Conservation (phyloP, 2,329 filamentous ascomycete species). For the Rosellinia necatrix region DNA sequence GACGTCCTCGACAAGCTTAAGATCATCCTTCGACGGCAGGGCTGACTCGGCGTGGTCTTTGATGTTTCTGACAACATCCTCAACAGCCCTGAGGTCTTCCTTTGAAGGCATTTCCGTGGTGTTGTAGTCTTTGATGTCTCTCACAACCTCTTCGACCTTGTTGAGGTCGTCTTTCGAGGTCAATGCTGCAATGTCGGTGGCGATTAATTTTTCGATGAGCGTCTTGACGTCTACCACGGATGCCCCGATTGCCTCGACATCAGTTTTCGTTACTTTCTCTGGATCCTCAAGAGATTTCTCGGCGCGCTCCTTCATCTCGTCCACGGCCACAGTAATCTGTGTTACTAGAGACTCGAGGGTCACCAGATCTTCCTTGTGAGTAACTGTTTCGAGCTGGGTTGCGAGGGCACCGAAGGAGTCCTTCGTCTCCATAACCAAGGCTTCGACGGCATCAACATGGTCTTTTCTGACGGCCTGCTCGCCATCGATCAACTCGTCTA, state of each 20-base stretch:
- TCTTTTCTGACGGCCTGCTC: slow-evolving; percentile 72
- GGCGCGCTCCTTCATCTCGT: slow-evolving; percentile 70
- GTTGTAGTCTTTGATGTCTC: slow-evolving; percentile 71
- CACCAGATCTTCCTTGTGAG: slow-evolving; percentile 78
- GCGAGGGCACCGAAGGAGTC: slow-evolving; percentile 71
- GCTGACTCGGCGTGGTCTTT: slow-evolving; percentile 65
- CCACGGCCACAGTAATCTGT: slow-evolving; percentile 75
- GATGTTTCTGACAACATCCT: slow-evolving; percentile 71
- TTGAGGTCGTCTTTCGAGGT: slow-evolving; percentile 79
- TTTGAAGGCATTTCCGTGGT: slow-evolving; percentile 70
- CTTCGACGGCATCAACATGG: slow-evolving; percentile 68
- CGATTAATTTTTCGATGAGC: slow-evolving; percentile 75
- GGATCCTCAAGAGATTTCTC: slow-evolving; percentile 59
- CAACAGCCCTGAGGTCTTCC: slow-evolving; percentile 69
- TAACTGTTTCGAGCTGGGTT: slow-evolving; percentile 69
- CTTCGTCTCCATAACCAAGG: slow-evolving; percentile 71
- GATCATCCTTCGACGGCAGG: slow-evolving; percentile 53
- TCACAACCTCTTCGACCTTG: slow-evolving; percentile 68
- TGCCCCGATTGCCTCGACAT: slow-evolving; percentile 80
- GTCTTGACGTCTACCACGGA: slow-evolving; percentile 85
- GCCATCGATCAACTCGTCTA: slow-evolving; percentile 79
- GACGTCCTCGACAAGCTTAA: slow-evolving; percentile 70
- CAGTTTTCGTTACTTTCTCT: slow-evolving; percentile 76
- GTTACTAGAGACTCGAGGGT: slow-evolving; percentile 78
- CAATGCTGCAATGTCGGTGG: slow-evolving; percentile 73